A percentile compares a stretch with the other conserved stretches of the same genome.
Conservation (phyloP, 2,329 filamentous ascomycete genomes). For the Cladosporium sp. region DNA sequence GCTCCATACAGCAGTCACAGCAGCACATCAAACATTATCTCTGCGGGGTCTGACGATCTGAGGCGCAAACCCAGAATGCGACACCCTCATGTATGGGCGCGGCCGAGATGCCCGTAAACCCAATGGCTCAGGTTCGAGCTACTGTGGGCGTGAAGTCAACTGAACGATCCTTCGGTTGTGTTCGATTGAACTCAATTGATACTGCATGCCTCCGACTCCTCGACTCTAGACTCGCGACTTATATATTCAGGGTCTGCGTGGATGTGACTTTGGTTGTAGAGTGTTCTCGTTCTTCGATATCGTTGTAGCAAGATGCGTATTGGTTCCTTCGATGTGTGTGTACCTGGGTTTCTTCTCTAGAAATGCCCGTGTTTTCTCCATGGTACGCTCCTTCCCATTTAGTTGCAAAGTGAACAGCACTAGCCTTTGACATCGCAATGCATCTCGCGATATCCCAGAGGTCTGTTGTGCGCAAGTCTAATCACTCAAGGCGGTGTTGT, state of each 20-base stretch:
- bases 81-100: neutral
- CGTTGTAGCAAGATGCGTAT: neutral
- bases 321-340: neutral
- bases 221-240: neutral
- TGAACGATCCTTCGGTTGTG: neutral
- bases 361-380: neutral
- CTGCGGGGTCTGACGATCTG: neutral
- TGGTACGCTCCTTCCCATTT: neutral
- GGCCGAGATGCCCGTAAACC: neutral
- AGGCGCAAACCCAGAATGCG: neutral
- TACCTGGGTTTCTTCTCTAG: neutral
- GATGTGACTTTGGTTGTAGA: neutral
- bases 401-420: neutral
- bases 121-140: neutral
- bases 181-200: neutral
- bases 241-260: neutral
- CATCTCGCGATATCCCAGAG: neutral
- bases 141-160: slow-evolving; percentile 9
- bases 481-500: neutral
- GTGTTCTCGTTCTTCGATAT: neutral
- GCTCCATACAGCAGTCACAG: neutral
- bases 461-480: neutral
- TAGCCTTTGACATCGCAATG: neutral
- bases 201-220: neutral
- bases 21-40: neutral